Base-by-base conservation (phyloP, 2,329 filamentous ascomycete genomes). In the Ophiocordyceps polyrhachis-furcata region DNA sequence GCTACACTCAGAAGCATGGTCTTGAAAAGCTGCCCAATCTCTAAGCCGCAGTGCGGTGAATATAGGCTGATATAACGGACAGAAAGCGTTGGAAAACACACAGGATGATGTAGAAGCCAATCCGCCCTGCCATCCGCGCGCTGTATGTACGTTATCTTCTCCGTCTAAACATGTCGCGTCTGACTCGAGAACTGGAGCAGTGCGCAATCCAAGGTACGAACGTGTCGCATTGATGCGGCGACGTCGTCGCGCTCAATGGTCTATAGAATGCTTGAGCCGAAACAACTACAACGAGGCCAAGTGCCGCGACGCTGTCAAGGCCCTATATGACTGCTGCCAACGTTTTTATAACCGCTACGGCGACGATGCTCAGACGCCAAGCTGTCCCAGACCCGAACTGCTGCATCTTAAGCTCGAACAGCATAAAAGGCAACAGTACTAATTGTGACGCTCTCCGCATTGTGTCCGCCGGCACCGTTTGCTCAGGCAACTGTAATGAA, bases 281-380 rank as follows among this genome's bases (percentile, higher is more conserved):
- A 88, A 88, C 60, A 78, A 77, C 45, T 96, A 83, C 66, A 76
- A 93, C 48, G 87, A 96, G 63, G 76, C 76, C 40, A 93, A 79
- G 57, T 98, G 91, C 62, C 75, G 81, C 56, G 61, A 66, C 17
- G 69, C 86, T 56, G 74, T 98, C 46, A 80, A 89, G 58, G 84
- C 86, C 3, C 67, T 98, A 21, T 98, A 96, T 62, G 81, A 91
- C 53, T 98, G 91, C 64, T 98, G 91, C 62, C 79, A 88, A 55
- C 73, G 76, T 13, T 94, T 96, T 59, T 96, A 98, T 63, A 67
- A 80, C 53, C 71, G 74, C 46, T 74, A 83, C 48, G 88, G 91
- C 15, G 80, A 93, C 46, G 65, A 77, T 21, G 87, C 84, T 29
- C 77, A 71, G 40, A 83, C 81, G 2, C 76, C 79, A 19, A 91